Evolutionary conservation across 2,329 filamentous ascomycete species (phyloP), one percentile per base, ranked within the genome.

Genomic region (Aspergillus hiratsukae): DNA sequence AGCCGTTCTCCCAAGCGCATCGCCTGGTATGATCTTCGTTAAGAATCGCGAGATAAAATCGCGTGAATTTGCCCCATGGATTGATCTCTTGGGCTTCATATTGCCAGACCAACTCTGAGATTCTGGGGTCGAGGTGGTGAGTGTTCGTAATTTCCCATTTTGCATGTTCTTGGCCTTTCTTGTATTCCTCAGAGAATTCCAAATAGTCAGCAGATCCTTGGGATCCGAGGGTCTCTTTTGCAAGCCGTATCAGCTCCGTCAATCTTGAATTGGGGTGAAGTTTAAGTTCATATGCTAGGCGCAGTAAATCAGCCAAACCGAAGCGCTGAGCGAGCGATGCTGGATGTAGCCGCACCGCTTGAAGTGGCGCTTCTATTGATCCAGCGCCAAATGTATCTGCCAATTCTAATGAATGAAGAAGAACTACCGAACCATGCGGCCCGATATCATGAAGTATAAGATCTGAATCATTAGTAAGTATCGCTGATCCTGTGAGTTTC

Each of bases 381-480:
- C 62, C 19, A n/a, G 55, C 40, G 1, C 61, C 17, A 23, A 62
- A 37, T 28, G 58, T 55, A 1, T 60, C 53, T 8, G 59, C 56
- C 10, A 71, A 55, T 35, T 83, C 78, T 1, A 93, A 71, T 49
- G 90, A 87, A 55, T 81, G 79, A 29, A 96, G 81, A 55, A 93
- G 87, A 0, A 86, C 77, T 0, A 96, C 84, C 1, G 79, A 77
- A 0, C 87, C 87, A 1, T 80, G 61, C 0, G 68, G 50, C 0
- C 86, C 87, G 8, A 93, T 79, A 56, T 90, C 81, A 68, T 92
- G 87, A 0, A 93, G 80, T 0, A 96, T 76, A 8, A 97, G 79
- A 67, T 97, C 93, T 0, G 91, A 95, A 66, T 97, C 93, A n/a
- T 85, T 87, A 0, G 91, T 95, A 6, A 97, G 73, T 28, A 86